Evolutionary conservation across 345 rosid species (phyloP).

Genomic region (Gossypium raimondii): DNA sequence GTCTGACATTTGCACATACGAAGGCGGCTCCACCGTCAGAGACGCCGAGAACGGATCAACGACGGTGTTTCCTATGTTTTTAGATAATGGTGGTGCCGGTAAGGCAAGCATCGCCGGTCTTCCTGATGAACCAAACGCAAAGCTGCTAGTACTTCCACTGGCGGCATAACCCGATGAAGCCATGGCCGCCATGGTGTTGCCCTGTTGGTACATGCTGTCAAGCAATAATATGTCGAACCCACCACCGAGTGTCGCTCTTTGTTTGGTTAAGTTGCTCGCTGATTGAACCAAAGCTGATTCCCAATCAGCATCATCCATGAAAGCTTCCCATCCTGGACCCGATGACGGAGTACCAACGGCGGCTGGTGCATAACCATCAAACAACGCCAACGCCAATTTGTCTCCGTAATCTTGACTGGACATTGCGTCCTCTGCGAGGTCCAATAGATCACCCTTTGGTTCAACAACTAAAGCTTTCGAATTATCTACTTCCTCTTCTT

Average conservation of each 20-base stretch:
- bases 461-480: slow-evolving; percentile 11
- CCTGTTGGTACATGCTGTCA: slow-evolving; percentile 60
- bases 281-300: slow-evolving; percentile 74
- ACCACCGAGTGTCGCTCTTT: slow-evolving; percentile 37
- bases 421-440: slow-evolving; percentile 41
- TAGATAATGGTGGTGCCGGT: slow-evolving; percentile 41
- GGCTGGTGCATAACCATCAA: slow-evolving; percentile 40
- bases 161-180: slow-evolving; percentile 14
- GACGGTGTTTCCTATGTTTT: background rate
- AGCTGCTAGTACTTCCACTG: slow-evolving; percentile 32
- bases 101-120: slow-evolving; percentile 44
- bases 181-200: slow-evolving; percentile 25
- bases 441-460: slow-evolving; percentile 54
- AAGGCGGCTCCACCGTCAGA: slow-evolving; percentile 37
- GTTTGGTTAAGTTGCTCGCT: slow-evolving; percentile 44
- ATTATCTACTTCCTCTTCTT: slow-evolving; percentile 25
- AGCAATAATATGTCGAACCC: slow-evolving; percentile 47
- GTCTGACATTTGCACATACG: slow-evolving; percentile 60
- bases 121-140: slow-evolving; percentile 24
- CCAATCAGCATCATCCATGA: slow-evolving; percentile 65
- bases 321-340: slow-evolving; percentile 61
- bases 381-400: slow-evolving; percentile 59
- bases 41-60: slow-evolving; percentile 66
- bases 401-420: slow-evolving; percentile 42
- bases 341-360: background rate